Evolutionary conservation across 2,329 filamentous ascomycete species (phyloP).

Genomic region (Cladosporium cucumerinum): DNA sequence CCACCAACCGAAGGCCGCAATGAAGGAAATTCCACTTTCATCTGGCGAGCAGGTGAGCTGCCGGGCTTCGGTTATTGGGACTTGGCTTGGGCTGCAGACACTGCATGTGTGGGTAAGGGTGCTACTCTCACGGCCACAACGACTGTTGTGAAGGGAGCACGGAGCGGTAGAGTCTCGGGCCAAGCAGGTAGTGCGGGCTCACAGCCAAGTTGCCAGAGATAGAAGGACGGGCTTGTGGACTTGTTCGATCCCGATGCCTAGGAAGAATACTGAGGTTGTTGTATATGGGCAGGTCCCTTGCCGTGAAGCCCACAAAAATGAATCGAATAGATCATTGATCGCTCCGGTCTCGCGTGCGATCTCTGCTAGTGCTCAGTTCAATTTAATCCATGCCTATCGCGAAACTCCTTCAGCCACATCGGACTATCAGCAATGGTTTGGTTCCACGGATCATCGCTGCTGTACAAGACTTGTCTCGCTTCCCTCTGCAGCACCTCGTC

Average conservation of each 20-base stretch:
- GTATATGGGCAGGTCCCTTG: background rate
- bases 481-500: conserved; percentile 46
- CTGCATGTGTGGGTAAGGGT: background rate
- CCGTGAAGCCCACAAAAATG: background rate
- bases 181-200: background rate
- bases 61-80: background rate
- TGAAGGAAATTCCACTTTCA: background rate
- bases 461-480: conserved; percentile 44
- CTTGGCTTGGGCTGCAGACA: background rate
- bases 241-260: background rate
- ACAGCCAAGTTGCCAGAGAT: background rate
- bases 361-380: background rate
- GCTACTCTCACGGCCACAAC: background rate
- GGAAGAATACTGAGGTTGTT: background rate
- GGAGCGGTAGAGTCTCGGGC: background rate
- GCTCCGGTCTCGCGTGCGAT: background rate
- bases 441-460: conserved; percentile 47
- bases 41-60: background rate
- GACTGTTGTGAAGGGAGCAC: background rate
- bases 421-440: conserved; percentile 32
- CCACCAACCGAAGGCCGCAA: background rate
- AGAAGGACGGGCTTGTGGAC: background rate
- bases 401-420: conserved; percentile 42
- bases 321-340: no score
- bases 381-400: background rate